Percentiles rank a stretch among this genome's conserved stretches.
phyloP scores from a whole-genome alignment of 805 yeast genomes.

The Candida cerambycidarum region DNA sequence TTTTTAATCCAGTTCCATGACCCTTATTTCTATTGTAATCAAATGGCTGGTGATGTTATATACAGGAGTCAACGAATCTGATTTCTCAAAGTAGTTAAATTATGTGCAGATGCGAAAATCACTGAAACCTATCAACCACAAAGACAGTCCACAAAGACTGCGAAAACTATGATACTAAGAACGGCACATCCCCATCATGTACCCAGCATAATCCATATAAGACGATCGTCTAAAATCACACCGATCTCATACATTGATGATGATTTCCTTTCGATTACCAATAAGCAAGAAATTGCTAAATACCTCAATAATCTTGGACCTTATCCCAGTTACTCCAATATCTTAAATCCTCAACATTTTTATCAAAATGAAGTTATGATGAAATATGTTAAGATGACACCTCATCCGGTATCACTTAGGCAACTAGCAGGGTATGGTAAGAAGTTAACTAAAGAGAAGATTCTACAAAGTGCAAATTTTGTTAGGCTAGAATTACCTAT shows the following conservation, averaged over 20 bases:
- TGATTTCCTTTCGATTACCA: slow-evolving; percentile 33
- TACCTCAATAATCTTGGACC: slow-evolving; percentile 36
- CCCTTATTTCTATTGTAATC: slow-evolving; percentile 5
- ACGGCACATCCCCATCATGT: background rate
- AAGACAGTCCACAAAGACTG: too few relatives aligned
- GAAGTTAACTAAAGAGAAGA: slow-evolving; percentile 69
- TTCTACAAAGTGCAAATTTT: slow-evolving; percentile 82
- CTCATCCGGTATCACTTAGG: slow-evolving; percentile 87
- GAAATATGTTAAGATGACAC: slow-evolving; percentile 60
- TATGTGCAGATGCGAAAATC: background rate
- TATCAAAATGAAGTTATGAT: slow-evolving; percentile 75
- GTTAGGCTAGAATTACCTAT: slow-evolving; percentile 84
- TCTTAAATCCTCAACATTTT: slow-evolving; percentile 67
- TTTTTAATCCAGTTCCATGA: too few relatives aligned
- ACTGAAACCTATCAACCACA: too few relatives aligned
- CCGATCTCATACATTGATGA: slow-evolving; percentile 32
- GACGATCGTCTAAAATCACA: slow-evolving; percentile 19
- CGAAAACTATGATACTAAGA: background rate
- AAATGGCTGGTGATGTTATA: slow-evolving; percentile 7
- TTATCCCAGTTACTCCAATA: slow-evolving; percentile 40
- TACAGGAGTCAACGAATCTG: background rate
- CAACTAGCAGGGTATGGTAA: slow-evolving; percentile 91
- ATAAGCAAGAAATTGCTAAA: slow-evolving; percentile 27
- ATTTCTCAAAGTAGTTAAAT: too few relatives aligned
- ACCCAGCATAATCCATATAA: background rate